phyloP scores from a whole-genome alignment of 2,329 filamentous ascomycete genomes.

The Cucurbitaria berberidis region DNA sequence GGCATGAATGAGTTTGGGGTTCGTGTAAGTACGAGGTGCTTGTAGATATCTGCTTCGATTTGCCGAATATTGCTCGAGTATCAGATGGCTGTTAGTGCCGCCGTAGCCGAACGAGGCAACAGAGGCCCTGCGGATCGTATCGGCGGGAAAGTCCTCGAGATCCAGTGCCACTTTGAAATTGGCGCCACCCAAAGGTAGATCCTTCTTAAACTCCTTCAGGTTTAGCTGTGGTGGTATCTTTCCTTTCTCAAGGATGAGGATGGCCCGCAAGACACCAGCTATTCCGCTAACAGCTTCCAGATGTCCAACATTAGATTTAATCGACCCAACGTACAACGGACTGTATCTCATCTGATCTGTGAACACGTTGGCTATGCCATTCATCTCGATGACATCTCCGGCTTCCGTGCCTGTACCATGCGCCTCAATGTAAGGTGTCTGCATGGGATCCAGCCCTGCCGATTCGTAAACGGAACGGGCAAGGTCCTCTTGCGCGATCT shows the following conservation, averaged over 20 bases:
- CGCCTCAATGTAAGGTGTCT: not conserved
- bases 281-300: not conserved
- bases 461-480: not conserved
- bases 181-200: too few species aligned
- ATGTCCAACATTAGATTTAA: not conserved
- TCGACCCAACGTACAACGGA: not conserved
- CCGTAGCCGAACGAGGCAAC: too few species aligned
- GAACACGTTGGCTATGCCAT: not conserved
- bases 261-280: not conserved
- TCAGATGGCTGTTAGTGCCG: too few species aligned
- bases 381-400: not conserved
- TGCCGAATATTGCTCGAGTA: too few species aligned
- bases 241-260: not conserved
- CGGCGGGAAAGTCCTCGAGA: too few species aligned
- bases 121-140: too few species aligned
- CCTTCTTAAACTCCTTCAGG: too few species aligned
- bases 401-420: not conserved
- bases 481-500: not conserved
- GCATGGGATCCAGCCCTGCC: not conserved
- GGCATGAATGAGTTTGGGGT: too few species aligned
- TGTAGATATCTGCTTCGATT: too few species aligned
- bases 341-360: not conserved
- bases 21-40: too few species aligned
- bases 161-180: too few species aligned
- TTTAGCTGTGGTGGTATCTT: not conserved